Base-by-base conservation (phyloP, 306 rosid genomes). In the Castanospermum australe region DNA sequence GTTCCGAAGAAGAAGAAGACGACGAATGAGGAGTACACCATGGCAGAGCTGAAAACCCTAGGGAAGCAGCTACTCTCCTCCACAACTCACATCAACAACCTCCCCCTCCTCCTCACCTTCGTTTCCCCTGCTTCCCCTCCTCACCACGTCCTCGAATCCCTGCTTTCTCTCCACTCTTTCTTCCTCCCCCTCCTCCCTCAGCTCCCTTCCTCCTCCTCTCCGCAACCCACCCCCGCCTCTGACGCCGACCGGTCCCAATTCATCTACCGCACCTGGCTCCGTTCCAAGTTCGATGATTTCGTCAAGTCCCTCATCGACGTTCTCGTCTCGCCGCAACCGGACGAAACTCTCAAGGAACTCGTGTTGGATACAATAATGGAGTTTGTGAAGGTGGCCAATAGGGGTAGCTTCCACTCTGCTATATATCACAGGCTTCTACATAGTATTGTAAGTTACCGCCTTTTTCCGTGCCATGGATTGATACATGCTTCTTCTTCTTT, bases 301-400 rank as follows among this genome's bases (percentile, higher is more conserved):
- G 81, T 89, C 20, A 80, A 81, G 42, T 86, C 87, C 3, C 93
- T 95, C 47, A 11, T 91, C 20, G 88, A 88, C 18, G 76, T 93
- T 44, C 71, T 80, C n/a, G 80, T 79, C 0, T 83, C 97, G 35
- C 86, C 89, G 4, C 74, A 87, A 28, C 69, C 84, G 8, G 92
- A 90, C 6, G 93, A 90, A 22, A 82, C 89, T 45, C 83, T 92
- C 44, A 91, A 87, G 89, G 98, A 95, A 74, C 79, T 88, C 54
- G 98, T 90, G 65, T 66, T 95, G 84, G 98, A 95, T 78, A 82
- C 96, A 9, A 15, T 91, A 36, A 92, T 93, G 98, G 98, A 95
- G 88, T 91, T 91, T 71, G 96, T 92, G 25, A 90, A 84, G 83
- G 84, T 81, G 1, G 89, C 95, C n/a, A 92, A 85, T 74, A 87